Evolutionary conservation across 441 rosid species (phyloP).

Genomic region (Erodium texanum): DNA sequence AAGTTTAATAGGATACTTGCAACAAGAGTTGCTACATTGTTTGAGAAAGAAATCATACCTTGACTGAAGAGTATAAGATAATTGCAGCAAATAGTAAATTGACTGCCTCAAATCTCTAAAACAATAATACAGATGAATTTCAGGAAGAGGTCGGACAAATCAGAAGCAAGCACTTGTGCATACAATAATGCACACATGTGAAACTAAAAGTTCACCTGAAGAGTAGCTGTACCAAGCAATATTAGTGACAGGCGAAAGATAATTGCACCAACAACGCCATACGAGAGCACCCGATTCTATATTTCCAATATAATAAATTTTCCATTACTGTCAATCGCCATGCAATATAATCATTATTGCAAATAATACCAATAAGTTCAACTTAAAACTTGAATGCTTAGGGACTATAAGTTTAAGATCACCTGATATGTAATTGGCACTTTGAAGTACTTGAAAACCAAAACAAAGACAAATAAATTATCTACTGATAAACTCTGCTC

Average conservation of each 20-base stretch:
- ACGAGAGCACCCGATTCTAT: constrained; percentile 76
- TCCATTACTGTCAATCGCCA: constrained; percentile 11
- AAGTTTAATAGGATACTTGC: not conserved
- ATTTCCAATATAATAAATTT: constrained; percentile 22
- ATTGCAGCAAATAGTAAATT: constrained; percentile 69
- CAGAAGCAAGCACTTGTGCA: not conserved
- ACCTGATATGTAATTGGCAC: constrained; percentile 86
- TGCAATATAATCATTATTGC: constrained; percentile 4
- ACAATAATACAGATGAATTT: constrained; percentile 11
- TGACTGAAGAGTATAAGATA: constrained; percentile 72
- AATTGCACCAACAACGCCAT: constrained; percentile 79
- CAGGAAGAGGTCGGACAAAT: not conserved
- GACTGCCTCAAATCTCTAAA: constrained; percentile 74
- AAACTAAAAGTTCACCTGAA: constrained; percentile 48
- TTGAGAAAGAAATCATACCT: constrained; percentile 40
- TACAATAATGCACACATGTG: not conserved
- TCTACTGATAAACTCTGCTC: constrained; percentile 97
- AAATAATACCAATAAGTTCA: constrained; percentile 3
- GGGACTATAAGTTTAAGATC: constrained; percentile 15
- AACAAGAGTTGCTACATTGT: constrained; percentile 14
- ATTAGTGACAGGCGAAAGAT: constrained; percentile 64
- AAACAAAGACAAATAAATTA: constrained; percentile 82
- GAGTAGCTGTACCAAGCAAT: constrained; percentile 78
- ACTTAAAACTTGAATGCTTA: not conserved
- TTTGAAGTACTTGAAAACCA: constrained; percentile 83